A percentile compares a stretch with the other conserved stretches of the same genome.
Conservation (phyloP, 805 yeast species). For the Lipomyces lipofer region DNA sequence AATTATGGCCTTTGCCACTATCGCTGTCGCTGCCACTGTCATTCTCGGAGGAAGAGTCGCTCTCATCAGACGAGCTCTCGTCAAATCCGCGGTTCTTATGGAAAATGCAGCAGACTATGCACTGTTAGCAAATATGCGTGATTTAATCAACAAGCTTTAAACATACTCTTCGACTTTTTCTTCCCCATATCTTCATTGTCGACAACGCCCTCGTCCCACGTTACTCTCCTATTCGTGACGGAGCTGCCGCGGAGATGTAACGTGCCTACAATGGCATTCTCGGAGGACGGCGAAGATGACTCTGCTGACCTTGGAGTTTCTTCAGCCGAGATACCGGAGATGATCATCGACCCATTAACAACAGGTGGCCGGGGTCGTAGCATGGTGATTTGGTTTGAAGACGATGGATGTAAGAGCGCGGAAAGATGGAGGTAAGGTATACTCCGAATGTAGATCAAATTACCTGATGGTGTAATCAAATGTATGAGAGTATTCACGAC, state of each 20-base stretch:
- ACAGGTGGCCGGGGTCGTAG: no score
- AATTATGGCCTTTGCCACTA: no score
- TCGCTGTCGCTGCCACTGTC: constrained; percentile 46
- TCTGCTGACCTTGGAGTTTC: no score
- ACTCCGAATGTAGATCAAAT: no score
- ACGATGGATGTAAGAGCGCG: no score
- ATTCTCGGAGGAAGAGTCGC: constrained; percentile 40
- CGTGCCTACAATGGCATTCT: constrained; percentile 19
- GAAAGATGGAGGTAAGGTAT: no score
- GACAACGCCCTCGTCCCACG: constrained; percentile 82
- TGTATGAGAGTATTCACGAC: no score
- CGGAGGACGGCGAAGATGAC: neutral
- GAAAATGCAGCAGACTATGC: constrained; percentile 62
- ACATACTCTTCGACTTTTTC: constrained; percentile 76
- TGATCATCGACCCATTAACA: no score
- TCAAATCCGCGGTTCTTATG: constrained; percentile 44
- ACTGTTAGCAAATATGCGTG: constrained; percentile 29
- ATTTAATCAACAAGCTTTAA: neutral
- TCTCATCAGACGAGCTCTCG: constrained; percentile 40
- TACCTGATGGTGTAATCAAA: no score
- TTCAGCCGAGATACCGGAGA: no score
- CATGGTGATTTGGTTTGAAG: no score
- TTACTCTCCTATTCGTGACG: constrained; percentile 48
- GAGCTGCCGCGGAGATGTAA: constrained; percentile 28
- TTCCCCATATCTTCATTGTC: constrained; percentile 88